Evolutionary conservation across 1,284 basidiomycete genomes (phyloP), one percentile per base, ranked within the genome.

Genomic region (Fomitopsis palustris): DNA sequence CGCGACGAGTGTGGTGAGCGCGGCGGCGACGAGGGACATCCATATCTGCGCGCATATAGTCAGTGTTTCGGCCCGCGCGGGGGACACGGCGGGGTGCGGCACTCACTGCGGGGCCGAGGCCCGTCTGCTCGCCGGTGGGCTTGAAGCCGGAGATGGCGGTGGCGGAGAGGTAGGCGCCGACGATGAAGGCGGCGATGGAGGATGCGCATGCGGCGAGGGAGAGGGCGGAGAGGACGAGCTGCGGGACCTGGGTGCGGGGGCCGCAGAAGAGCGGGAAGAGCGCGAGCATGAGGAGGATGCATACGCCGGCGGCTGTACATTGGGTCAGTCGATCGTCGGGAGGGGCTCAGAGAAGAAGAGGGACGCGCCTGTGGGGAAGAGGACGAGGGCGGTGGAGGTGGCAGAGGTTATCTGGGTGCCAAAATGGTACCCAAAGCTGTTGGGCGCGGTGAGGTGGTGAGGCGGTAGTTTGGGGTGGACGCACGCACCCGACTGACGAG

Each of bases 171-270:
- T 52, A 52, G 31, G 21, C 49, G 14, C 31, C 29, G 49, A 52
- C 49, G 14, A 52, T 19, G 49, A 52, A 52, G 49, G 49, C 49
- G 49, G 49, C 49, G 49, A 52, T 52, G 49, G 49, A 52, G 49
- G 31, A 52, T 5, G 49, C 49, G n/a, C 31, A 52, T n/a, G 49
- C 49, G 33, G n/a, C 29, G n/a, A 52, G 31, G 31, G 49, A 19
- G 31, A 52, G 49, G 2, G 33, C 4, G 49, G 31, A 29, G 31
- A 52, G 29, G 5, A 52, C 16, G 21, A 52, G 9, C 3, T 52
- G 49, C 16, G 49, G 49, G 31, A 52, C 19, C 3, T 37, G 31
- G n/a, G 25, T 17, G 49, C 49, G 49, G 10, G 49, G 31, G 31
- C 31, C 29, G 49, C 49, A 52, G 17, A 37, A 21, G 6, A 52